These are phyloP conservation scores for Prunus yedoensis DNA, from an alignment of 331 rosid genomes.

Conservation along the genomic window DNA sequence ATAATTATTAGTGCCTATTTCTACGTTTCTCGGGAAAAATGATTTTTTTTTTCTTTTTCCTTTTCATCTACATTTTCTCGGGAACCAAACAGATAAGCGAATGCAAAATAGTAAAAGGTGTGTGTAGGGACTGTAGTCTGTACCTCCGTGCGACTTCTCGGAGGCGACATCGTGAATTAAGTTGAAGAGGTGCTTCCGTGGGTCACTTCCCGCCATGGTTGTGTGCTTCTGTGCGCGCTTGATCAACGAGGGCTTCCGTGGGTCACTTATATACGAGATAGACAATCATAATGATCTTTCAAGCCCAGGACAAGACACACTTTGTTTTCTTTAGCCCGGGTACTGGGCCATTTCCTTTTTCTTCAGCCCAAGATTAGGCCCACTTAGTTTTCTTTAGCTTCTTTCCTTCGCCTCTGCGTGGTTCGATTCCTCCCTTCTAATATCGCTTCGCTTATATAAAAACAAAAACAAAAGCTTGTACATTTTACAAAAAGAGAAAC, in stretches of 20 bases:
- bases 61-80: conserved; percentile 18
- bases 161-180: conserved; percentile 67
- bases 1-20: neutral
- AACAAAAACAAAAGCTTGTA: too few species aligned
- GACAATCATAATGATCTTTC: neutral
- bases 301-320: neutral
- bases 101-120: neutral
- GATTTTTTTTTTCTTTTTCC: neutral
- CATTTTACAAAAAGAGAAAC: too few species aligned
- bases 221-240: conserved; percentile 15
- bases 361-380: too few species aligned
- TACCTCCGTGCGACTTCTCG: conserved; percentile 85
- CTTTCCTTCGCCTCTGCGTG: too few species aligned
- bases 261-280: too few species aligned
- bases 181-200: conserved; percentile 59
- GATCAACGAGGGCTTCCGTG: too few species aligned
- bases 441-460: too few species aligned
- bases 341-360: too few species aligned
- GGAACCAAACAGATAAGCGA: conserved; percentile 11
- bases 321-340: neutral
- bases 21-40: neutral
- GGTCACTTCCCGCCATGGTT: conserved; percentile 53
- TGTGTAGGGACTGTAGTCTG: neutral
- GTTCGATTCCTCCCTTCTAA: too few species aligned
- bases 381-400: too few species aligned